Percentiles rank a stretch among this genome's conserved stretches.
phyloP scores from a whole-genome alignment of 306 rosid species.

The Casuarina glauca region DNA sequence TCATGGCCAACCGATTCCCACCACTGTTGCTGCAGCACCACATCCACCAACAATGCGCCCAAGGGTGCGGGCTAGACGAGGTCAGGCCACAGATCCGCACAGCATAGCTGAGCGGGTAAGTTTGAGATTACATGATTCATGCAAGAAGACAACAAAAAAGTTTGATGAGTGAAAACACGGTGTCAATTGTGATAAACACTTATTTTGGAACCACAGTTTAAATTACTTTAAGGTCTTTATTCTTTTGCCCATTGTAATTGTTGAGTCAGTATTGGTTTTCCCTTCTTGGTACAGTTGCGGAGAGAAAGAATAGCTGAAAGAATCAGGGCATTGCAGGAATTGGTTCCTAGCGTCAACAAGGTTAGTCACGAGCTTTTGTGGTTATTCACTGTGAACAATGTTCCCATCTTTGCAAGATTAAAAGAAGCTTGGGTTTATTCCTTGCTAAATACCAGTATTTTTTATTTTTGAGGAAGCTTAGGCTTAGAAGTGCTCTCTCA shows the following conservation, averaged over 20 bases:
- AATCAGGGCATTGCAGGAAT: slow-evolving; percentile 94
- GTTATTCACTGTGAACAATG: neutral
- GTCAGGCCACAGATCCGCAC: slow-evolving; percentile 99
- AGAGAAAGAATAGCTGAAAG: slow-evolving; percentile 98
- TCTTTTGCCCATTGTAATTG: neutral
- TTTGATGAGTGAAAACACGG: slow-evolving; percentile 18
- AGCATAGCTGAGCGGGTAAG: slow-evolving; percentile 98
- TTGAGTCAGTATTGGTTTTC: slow-evolving; percentile 5
- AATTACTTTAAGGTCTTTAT: neutral
- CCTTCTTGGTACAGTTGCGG: slow-evolving; percentile 63
- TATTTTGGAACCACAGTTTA: slow-evolving; percentile 2
- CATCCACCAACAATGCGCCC: slow-evolving; percentile 96
- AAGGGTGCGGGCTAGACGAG: slow-evolving; percentile 94
- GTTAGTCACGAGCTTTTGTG: slow-evolving; percentile 35
- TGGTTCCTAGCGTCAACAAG: slow-evolving; percentile 96
- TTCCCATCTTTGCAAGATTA: neutral
- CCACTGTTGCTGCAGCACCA: slow-evolving; percentile 57
- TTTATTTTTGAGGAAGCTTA: neutral
- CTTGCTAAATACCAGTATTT: neutral
- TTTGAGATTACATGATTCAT: slow-evolving; percentile 13
- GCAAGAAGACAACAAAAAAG: slow-evolving; percentile 5
- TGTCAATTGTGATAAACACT: slow-evolving; percentile 14
- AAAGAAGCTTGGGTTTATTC: neutral
- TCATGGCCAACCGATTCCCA: slow-evolving; percentile 77
- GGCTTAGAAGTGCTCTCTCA: neutral